phyloP scores from a whole-genome alignment of 106 monocot genomes.

The Acanthochlamys bracteata region DNA sequence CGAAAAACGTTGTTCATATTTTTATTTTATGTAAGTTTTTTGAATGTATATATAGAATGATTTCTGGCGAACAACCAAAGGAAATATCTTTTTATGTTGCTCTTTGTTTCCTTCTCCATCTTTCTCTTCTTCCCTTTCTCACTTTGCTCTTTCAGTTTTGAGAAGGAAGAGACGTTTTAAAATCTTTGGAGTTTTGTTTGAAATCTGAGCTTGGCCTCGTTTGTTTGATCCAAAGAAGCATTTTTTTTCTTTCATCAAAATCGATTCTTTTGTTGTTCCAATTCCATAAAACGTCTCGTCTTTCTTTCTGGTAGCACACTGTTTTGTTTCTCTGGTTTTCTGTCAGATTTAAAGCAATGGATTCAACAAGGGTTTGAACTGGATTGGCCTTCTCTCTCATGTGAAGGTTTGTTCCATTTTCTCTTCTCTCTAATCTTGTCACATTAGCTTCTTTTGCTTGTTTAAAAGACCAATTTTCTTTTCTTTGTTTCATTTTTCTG shows the following conservation, averaged over 20 bases:
- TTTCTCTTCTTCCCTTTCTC: neutral
- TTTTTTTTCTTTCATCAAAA: slow-evolving; percentile 1
- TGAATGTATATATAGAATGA: neutral
- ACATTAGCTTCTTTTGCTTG: no score
- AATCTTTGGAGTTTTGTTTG: no score
- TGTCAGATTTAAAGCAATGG: no score
- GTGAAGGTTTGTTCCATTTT: no score
- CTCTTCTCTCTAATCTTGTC: no score
- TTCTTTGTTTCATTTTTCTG: no score
- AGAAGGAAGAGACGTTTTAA: neutral
- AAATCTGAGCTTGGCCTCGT: slow-evolving; percentile 11
- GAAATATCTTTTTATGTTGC: neutral
- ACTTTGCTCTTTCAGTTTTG: neutral
- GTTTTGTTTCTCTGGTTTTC: neutral
- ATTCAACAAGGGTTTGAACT: no score
- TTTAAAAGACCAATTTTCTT: no score
- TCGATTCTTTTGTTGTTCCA: neutral
- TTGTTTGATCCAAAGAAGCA: neutral
- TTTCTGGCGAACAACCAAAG: neutral
- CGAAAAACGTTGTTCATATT: no score
- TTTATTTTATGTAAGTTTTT: no score
- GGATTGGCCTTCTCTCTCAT: no score
- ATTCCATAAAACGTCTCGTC: neutral
- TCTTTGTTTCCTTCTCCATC: neutral
- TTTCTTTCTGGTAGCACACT: neutral